A percentile compares a stretch with the other conserved stretches of the same genome.
Conservation (phyloP, 2,329 filamentous ascomycete genomes). For the Cylindrodendrum hubeiense region DNA sequence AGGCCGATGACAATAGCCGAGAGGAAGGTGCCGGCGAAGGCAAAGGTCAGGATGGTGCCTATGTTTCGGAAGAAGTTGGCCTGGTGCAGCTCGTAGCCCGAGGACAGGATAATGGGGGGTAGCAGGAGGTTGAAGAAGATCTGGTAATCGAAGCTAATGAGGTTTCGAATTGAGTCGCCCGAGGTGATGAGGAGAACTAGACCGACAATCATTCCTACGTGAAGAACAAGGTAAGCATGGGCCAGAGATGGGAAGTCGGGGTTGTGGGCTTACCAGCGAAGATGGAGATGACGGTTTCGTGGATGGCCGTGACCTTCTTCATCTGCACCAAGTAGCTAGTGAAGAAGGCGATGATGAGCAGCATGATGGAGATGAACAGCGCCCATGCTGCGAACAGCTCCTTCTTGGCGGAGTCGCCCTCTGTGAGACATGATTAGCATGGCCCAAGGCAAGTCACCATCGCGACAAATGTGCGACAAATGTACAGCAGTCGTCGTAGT, state of each 20-base stretch:
- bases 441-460: neutral
- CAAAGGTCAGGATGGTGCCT: constrained; percentile 96
- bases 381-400: constrained; percentile 98
- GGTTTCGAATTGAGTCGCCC: constrained; percentile 85
- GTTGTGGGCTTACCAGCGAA: constrained; percentile 77
- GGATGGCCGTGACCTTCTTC: constrained; percentile 96
- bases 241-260: constrained; percentile 33
- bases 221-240: neutral
- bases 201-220: constrained; percentile 91
- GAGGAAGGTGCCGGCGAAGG: constrained; percentile 96
- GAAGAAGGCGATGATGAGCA: constrained; percentile 94
- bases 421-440: constrained; percentile 53
- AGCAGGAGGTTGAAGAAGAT: constrained; percentile 99
- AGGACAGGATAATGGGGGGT: constrained; percentile 97
- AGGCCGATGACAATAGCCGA: constrained; percentile 94
- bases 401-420: constrained; percentile 86
- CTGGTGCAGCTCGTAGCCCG: constrained; percentile 97
- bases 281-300: constrained; percentile 98
- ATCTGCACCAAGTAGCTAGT: constrained; percentile 97
- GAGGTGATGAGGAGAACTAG: constrained; percentile 86
- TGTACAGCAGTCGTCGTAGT: neutral
- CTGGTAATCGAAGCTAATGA: constrained; percentile 97
- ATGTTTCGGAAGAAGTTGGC: constrained; percentile 99
- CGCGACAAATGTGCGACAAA: neutral
- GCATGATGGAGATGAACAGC: constrained; percentile 94